These are phyloP conservation scores for Penicillium cosmopolitanum DNA, from an alignment of 495 filamentous ascomycete genomes.

Conservation along the genomic window DNA sequence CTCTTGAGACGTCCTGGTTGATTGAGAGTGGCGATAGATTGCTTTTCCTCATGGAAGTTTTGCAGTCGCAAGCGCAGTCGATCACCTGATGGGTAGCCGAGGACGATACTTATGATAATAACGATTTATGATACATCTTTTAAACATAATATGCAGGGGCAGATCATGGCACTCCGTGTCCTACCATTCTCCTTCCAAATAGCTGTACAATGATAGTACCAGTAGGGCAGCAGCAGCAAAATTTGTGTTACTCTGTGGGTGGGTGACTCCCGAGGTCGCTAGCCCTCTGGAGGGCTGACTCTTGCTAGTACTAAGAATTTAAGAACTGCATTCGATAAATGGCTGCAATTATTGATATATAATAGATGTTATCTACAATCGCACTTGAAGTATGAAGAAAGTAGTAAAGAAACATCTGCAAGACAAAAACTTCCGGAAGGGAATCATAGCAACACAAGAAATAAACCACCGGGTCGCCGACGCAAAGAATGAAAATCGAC, in stretches of 20 bases:
- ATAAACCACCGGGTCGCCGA: constrained; percentile 21
- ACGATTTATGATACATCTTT: constrained; percentile 20
- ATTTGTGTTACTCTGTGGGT: too few species aligned
- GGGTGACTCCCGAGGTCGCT: too few species aligned
- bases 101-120: constrained; percentile 16
- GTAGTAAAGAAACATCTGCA: neutral
- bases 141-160: too few species aligned
- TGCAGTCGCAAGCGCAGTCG: constrained; percentile 7
- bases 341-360: constrained; percentile 2
- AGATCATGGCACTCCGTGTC: too few species aligned
- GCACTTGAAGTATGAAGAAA: constrained; percentile 6
- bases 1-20: constrained; percentile 43
- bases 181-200: too few species aligned
- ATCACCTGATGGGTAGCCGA: neutral
- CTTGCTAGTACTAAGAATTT: neutral
- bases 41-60: constrained; percentile 37
- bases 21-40: constrained; percentile 47
- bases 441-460: constrained; percentile 7
- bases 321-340: neutral
- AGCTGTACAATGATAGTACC: neutral
- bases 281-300: too few species aligned
- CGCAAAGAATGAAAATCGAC: constrained; percentile 17
- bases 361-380: constrained; percentile 1
- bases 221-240: neutral
- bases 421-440: constrained; percentile 4